Evolutionary conservation across 192 early-diverging fungal genomes (phyloP).

Genomic region (Coemansia sp.): DNA sequence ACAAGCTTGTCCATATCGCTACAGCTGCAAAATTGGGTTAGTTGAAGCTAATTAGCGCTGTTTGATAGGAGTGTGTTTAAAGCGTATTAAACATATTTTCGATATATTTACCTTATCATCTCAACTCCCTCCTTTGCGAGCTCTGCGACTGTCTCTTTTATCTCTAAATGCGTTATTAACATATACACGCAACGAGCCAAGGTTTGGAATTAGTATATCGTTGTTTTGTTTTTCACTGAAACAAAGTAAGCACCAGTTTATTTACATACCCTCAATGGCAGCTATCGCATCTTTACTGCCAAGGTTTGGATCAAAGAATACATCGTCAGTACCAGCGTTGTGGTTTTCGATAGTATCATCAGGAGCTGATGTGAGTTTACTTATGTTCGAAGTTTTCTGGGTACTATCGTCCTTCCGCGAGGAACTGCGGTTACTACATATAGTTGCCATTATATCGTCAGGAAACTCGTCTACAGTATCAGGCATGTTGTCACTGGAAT

Average conservation of each 20-base stretch:
- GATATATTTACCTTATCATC: neutral
- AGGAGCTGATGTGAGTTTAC: neutral
- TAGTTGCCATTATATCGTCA: slow-evolving; percentile 11
- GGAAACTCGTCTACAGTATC: slow-evolving; percentile 12
- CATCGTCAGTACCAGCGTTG: neutral
- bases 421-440: neutral
- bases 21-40: neutral
- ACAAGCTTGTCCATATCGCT: neutral
- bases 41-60: too few relatives aligned
- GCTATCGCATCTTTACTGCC: slow-evolving; percentile 15
- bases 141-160: neutral
- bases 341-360: neutral
- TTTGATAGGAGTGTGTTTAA: too few relatives aligned
- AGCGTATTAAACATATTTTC: too few relatives aligned
- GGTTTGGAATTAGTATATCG: too few relatives aligned
- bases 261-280: slow-evolving; percentile 20
- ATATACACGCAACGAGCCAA: too few relatives aligned
- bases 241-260: too few relatives aligned
- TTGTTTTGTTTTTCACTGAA: too few relatives aligned
- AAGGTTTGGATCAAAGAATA: slow-evolving; percentile 21
- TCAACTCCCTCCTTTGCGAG: neutral
- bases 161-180: neutral
- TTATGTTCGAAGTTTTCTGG: neutral
- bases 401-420: neutral
- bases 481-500: neutral